Evolutionary conservation across 2,329 filamentous ascomycete species (phyloP), one percentile per base, ranked within the genome.

Genomic region (Fusarium sp.): DNA sequence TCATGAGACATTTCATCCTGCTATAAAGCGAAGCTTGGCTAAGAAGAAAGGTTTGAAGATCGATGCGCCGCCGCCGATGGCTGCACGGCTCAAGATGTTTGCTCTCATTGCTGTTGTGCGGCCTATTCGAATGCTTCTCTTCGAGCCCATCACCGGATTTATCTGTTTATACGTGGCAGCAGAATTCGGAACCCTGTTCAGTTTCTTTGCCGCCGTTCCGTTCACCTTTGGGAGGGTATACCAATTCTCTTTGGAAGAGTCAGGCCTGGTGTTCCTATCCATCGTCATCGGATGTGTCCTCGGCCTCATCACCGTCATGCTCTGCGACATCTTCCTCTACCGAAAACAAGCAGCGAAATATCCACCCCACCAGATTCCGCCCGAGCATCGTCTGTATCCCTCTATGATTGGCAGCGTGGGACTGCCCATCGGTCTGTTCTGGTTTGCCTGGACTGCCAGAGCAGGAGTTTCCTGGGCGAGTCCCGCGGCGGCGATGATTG

Each of bases 81-180:
- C 46, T 1, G 50, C 70, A 9, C 75, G 71, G 5, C 44, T 80
- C 25, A 70, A 66, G 20, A 19, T 63, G 2, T 83, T 85, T 58
- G 62, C 82, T 4, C 76, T 80, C 0, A 75, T 81, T 1, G 81
- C 82, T 3, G 73, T 87, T 2, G 62, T 85, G 17, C 79, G 86
- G 13, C 87, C 87, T 0, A 19, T 88, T 1, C 81, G 83, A 44
- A 88, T 92, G 81, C 80, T 91, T 9, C 72, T 88, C 40, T 83
- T 84, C 2, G 89, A 91, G 69, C 88, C 88, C 4, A 89, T 91
- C 37, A 84, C 90, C 3, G 83, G 84, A 13, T 86, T 88, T 55
- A 75, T 82, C 37, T 82, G 80, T 41, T 70, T 87, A 1, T 87
- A 87, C 67, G 79, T 83, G 0, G 77, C 84, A 0, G 83, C 81